These are phyloP conservation scores for Mycena crocata DNA, from an alignment of 768 basidiomycete species.

Conservation along the genomic window DNA sequence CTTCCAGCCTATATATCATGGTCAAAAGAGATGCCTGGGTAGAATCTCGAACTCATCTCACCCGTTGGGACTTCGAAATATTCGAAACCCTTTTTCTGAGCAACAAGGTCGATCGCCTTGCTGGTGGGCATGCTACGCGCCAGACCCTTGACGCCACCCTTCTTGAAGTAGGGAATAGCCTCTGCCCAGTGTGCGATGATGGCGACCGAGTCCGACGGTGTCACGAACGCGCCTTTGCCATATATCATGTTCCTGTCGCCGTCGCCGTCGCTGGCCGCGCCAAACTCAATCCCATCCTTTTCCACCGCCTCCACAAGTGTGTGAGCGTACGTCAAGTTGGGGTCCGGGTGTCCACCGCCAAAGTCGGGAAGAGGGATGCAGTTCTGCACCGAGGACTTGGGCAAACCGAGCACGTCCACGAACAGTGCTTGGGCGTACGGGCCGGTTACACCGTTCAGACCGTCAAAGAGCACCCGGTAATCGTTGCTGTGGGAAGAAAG, in stretches of 20 bases:
- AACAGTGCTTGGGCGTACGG: slow-evolving; percentile 94
- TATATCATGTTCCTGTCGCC: slow-evolving; percentile 99
- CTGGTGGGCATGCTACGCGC: slow-evolving; percentile 98
- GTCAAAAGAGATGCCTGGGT: background rate
- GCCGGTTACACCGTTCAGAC: slow-evolving; percentile 95
- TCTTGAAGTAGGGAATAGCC: slow-evolving; percentile 91
- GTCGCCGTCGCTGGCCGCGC: slow-evolving; percentile 97
- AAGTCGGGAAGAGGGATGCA: slow-evolving; percentile 94
- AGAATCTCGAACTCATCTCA: slow-evolving; percentile 43
- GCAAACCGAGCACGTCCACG: slow-evolving; percentile 83
- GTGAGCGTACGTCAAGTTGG: slow-evolving; percentile 97
- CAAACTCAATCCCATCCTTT: slow-evolving; percentile 85
- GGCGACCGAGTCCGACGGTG: slow-evolving; percentile 96
- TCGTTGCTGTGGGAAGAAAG: slow-evolving; percentile 73
- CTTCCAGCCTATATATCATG: slow-evolving; percentile 88
- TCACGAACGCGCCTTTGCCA: slow-evolving; percentile 97
- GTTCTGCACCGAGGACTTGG: slow-evolving; percentile 87
- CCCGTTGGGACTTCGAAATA: slow-evolving; percentile 98
- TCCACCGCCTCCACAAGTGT: slow-evolving; percentile 94
- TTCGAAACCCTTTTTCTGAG: slow-evolving; percentile 92
- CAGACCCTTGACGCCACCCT: slow-evolving; percentile 92
- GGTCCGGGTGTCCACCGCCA: slow-evolving; percentile 97
- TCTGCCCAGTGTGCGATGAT: slow-evolving; percentile 99
- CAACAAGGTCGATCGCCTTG: slow-evolving; percentile 96
- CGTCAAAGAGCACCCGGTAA: slow-evolving; percentile 94